Evolutionary conservation across 129 eudicot species (phyloP).

Genomic region (Kitagawia praeruptora): DNA sequence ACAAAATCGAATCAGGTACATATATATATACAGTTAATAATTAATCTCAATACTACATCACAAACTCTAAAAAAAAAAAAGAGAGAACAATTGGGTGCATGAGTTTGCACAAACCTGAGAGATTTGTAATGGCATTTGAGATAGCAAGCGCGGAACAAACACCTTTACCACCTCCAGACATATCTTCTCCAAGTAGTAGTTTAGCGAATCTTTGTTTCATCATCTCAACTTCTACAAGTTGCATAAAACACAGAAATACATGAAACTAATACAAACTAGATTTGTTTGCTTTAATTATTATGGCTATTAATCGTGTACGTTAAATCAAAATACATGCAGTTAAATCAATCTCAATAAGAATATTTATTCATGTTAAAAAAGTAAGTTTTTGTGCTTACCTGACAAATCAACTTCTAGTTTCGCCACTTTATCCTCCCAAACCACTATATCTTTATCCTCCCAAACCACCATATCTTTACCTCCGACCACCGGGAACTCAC

Average conservation of each 20-base stretch:
- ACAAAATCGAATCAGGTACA: not conserved
- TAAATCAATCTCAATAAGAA: too few species aligned
- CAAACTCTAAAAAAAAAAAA: too few species aligned
- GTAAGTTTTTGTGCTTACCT: constrained; percentile 20
- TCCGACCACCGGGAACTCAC: too few species aligned
- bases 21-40: not conserved
- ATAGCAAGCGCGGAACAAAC: constrained; percentile 89
- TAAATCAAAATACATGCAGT: too few species aligned
- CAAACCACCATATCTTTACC: constrained; percentile 50
- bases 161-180: constrained; percentile 99
- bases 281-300: too few species aligned
- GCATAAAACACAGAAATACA: not conserved
- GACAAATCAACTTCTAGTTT: constrained; percentile 35
- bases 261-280: not conserved
- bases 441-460: constrained; percentile 43
- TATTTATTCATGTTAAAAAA: too few species aligned
- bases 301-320: too few species aligned
- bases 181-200: constrained; percentile 94
- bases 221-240: constrained; percentile 56
- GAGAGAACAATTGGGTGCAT: not conserved
- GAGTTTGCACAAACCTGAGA: constrained; percentile 48
- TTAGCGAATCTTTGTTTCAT: constrained; percentile 97
- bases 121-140: constrained; percentile 91
- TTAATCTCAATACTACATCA: too few species aligned
- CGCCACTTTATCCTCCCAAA: constrained; percentile 39